Percentiles rank a stretch among this genome's conserved stretches.
phyloP scores from a whole-genome alignment of 495 filamentous ascomycete species.

The Rhizodiscina lignyota region DNA sequence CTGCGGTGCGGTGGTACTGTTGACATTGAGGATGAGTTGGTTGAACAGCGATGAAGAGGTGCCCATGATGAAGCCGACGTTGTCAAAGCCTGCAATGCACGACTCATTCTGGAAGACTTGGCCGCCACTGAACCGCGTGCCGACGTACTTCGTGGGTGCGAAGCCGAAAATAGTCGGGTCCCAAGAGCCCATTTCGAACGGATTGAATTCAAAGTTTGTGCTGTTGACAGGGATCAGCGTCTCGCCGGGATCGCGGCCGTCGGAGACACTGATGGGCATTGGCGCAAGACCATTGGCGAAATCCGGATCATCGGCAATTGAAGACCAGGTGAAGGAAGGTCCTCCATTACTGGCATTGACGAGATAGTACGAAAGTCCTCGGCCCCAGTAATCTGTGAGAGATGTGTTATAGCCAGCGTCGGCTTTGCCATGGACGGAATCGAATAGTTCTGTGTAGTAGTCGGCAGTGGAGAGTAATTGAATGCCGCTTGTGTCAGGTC shows the following conservation, averaged over 20 bases:
- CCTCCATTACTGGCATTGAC: conserved; percentile 66
- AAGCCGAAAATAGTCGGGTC: conserved; percentile 75
- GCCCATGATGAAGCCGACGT: conserved; percentile 72
- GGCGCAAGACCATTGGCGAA: conserved; percentile 61
- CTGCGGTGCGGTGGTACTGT: conserved; percentile 30
- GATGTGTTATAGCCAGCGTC: conserved; percentile 58
- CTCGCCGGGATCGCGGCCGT: conserved; percentile 52
- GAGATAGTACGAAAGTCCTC: conserved; percentile 70
- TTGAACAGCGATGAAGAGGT: conserved; percentile 91
- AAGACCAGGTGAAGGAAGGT: conserved; percentile 63
- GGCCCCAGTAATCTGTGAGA: conserved; percentile 81
- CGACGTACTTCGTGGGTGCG: conserved; percentile 55
- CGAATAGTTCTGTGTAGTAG: conserved; percentile 51
- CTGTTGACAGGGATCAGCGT: conserved; percentile 52
- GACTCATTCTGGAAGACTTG: background rate
- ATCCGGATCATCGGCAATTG: conserved; percentile 49
- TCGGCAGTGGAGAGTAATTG: conserved; percentile 28
- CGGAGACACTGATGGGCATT: conserved; percentile 68
- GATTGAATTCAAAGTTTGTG: conserved; percentile 76
- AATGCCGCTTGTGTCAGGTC: conserved; percentile 35
- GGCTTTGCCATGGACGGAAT: conserved; percentile 46
- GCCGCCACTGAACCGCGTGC: conserved; percentile 30
- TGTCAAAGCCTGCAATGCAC: conserved; percentile 61
- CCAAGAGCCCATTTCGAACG: conserved; percentile 71
- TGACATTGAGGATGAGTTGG: conserved; percentile 43